Evolutionary conservation across 2,329 filamentous ascomycete species (phyloP), one percentile per base, ranked within the genome.

Genomic region (Fusarium torreyae): DNA sequence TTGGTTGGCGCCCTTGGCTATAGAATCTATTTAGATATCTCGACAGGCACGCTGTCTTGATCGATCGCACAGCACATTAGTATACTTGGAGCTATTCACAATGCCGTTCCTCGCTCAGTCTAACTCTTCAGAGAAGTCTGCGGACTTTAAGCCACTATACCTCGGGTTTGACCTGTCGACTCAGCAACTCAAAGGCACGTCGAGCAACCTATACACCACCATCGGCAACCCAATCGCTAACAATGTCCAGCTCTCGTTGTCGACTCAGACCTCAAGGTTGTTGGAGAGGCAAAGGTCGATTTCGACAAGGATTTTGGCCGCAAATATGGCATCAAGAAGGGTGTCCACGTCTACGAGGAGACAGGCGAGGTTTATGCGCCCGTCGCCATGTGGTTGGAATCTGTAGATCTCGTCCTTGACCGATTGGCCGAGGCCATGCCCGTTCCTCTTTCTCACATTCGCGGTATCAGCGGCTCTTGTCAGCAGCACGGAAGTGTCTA

Each of bases 401-500:
- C 95, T 22, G 83, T 98, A 44, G 94, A 98, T 77, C 88, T 95
- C 18, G 94, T 98, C 17, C 86, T 98, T 57, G 81, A 85, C 48
- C 89, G 92, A 17, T 85, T 99, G 66, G 86, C 88, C 72, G 86
- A 89, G 42, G 89, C 90, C 1, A 87, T 93, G 57, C 75, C 78
- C 48, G 72, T 77, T 6, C 91, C 94, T 71, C 91, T 98, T 74
- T 81, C 85, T 53, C 88, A 88, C 52, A 89, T 99, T 68, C 89
- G 88, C 75, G 95, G 93, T 31, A 87, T 99, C 72, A 95, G 93
- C 75, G 96, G 94, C 67, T 94, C 95, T 17, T 94, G 96, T 56
- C 97, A 98, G 87, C 96, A 99, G 84, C 96, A 98, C 80, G 96
- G 96, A 34, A 98, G 95, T 78, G 94, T 98, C 28, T 98, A 96